These are phyloP conservation scores for Mariannaea sp. DNA, from an alignment of 2,329 filamentous ascomycete species.

Conservation along the genomic window DNA sequence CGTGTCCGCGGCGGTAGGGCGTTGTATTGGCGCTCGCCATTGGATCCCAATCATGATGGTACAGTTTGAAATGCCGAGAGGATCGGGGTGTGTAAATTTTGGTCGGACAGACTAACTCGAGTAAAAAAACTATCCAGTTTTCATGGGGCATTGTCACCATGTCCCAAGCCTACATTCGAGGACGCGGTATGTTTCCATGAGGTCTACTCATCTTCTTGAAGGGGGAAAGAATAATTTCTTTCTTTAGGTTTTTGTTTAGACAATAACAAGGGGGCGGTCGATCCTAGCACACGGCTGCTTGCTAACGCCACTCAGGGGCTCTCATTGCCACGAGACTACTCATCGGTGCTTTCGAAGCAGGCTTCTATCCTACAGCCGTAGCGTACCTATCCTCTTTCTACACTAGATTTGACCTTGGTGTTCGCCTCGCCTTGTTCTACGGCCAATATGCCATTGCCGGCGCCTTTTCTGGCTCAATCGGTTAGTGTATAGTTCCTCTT, in stretches of 20 bases:
- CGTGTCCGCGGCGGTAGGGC: constrained; percentile 34
- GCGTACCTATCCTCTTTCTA: constrained; percentile 37
- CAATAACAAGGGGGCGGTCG: too few species aligned
- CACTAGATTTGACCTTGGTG: constrained; percentile 33
- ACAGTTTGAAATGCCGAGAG: constrained; percentile 8
- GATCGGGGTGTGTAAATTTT: too few species aligned
- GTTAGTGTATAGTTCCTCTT: constrained; percentile 10
- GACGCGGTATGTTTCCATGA: constrained; percentile 30
- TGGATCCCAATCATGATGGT: constrained; percentile 39
- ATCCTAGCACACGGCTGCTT: too few species aligned
- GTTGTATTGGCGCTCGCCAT: constrained; percentile 34
- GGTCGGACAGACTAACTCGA: neutral
- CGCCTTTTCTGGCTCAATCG: constrained; percentile 37
- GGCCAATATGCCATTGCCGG: constrained; percentile 37
- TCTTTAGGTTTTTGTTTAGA: too few species aligned
- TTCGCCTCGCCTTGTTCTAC: constrained; percentile 37
- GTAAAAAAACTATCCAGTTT: constrained; percentile 29
- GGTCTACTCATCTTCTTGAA: too few species aligned
- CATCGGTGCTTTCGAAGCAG: constrained; percentile 37
- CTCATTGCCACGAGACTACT: constrained; percentile 36
- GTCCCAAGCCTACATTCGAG: constrained; percentile 34
- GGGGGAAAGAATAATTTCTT: too few species aligned
- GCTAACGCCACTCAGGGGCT: constrained; percentile 25
- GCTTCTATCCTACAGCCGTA: constrained; percentile 39
- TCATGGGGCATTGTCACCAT: constrained; percentile 36